Evolutionary conservation across 2,329 filamentous ascomycete species (phyloP), one percentile per base, ranked within the genome.

Genomic region (Fusarium sp.): DNA sequence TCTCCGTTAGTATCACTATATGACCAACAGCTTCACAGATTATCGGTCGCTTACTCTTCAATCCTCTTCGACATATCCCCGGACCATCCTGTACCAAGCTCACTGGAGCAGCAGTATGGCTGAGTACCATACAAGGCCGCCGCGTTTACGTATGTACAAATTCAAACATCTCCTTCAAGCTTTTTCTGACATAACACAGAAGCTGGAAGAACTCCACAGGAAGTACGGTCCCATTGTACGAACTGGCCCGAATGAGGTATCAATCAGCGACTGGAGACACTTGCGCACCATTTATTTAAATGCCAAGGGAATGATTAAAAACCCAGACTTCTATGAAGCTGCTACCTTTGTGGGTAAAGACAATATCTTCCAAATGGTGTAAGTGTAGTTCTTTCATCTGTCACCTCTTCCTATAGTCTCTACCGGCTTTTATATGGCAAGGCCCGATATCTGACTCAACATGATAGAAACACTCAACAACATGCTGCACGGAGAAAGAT

Each of bases 91-190:
- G 18, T 1, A 52, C 49, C 6, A 52, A 52, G 13, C 31, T 52
- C 33, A 36, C 4, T 8, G 22, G 49, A n/a, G 33, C 18, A 4
- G 1, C 49, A n/a, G 18, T 52, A 20, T 27, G 17, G 49, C 6
- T 36, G 13, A 52, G 22, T 4, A 20, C 33, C 9, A 3, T 52
- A 2, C 17, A 36, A 52, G 49, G 49, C 17, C 33, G 49, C 14
- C 49, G 49, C 7, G 22, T 27, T 15, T 52, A 36, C 33, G 49
- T 52, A 25, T 0, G 49, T 36, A 0, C 15, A 52, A 6, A 17
- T 25, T 7, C 2, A 2, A 0, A 4, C 0, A 25, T 20, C 2
- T 2, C n/a, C 2, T 35, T 18, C 2, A 2, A 18, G 15, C 15
- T 14, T 14, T 7, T 18, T 1, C 29, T 22, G 7, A 49, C 3